Percentiles rank a stretch among this genome's conserved stretches.
Evolutionary conservation across 768 basidiomycete species (phyloP).

Genomic region (Tricholoma saponaceum): DNA sequence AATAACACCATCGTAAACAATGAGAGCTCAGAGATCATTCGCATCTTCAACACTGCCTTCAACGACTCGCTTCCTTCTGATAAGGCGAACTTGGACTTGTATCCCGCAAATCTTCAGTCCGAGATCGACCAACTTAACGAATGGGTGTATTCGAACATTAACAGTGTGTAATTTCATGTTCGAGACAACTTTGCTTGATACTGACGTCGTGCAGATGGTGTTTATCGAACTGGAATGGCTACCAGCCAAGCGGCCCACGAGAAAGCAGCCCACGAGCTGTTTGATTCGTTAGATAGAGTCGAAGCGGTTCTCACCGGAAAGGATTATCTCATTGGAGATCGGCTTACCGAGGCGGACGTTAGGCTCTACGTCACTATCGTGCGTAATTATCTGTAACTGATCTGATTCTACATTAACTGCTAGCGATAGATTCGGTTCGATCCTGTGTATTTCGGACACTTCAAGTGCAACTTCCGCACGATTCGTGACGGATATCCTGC

Average conservation of each 20-base stretch:
- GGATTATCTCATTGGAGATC: conserved; percentile 76
- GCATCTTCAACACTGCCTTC: conserved; percentile 86
- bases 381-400: conserved; percentile 21
- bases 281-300: conserved; percentile 72
- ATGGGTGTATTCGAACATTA: conserved; percentile 81
- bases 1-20: conserved; percentile 87
- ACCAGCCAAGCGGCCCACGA: conserved; percentile 75
- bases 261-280: conserved; percentile 65
- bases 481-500: conserved; percentile 87
- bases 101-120: conserved; percentile 63
- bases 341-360: conserved; percentile 77
- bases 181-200: not conserved
- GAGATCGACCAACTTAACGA: conserved; percentile 84
- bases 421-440: conserved; percentile 74
- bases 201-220: conserved; percentile 52
- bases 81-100: conserved; percentile 64
- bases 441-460: conserved; percentile 83
- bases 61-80: conserved; percentile 66
- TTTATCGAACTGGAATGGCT: conserved; percentile 88
- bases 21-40: conserved; percentile 91
- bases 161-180: conserved; percentile 48
- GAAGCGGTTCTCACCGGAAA: conserved; percentile 78
- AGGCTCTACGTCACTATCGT: conserved; percentile 90
- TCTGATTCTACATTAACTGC: not conserved
- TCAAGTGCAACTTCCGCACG: conserved; percentile 87